Evolutionary conservation across 2,329 filamentous ascomycete species (phyloP).

Genomic region (Alternaria metachromatica): DNA sequence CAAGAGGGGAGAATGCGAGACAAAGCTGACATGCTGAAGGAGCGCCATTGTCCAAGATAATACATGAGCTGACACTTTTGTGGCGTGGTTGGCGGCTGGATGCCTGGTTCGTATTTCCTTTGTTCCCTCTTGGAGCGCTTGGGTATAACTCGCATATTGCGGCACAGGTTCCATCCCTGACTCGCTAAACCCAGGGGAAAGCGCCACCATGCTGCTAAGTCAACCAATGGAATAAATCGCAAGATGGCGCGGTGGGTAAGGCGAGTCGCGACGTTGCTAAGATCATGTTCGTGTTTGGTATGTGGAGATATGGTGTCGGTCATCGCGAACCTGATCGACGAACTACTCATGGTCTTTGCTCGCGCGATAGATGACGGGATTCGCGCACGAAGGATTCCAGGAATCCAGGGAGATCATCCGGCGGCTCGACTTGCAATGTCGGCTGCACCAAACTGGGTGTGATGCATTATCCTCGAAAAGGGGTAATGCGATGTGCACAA

Average conservation of each 20-base stretch:
- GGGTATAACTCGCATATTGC: background rate
- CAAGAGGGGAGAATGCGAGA: background rate
- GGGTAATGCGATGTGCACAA: background rate
- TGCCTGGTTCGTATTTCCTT: background rate
- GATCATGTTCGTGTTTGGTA: background rate
- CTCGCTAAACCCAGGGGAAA: constrained; percentile 1
- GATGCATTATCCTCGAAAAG: background rate
- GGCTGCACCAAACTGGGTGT: background rate
- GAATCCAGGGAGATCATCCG: background rate
- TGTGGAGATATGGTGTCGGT: background rate
- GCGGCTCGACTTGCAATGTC: background rate
- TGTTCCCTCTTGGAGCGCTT: background rate
- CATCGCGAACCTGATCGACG: background rate
- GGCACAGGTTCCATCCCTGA: background rate
- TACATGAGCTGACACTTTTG: background rate
- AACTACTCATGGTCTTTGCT: constrained; percentile 1
- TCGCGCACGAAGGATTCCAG: background rate
- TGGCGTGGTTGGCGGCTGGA: background rate
- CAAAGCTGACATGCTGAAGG: background rate
- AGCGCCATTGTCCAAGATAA: background rate
- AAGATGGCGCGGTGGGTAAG: background rate
- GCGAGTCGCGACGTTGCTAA: background rate
- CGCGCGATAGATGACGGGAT: background rate
- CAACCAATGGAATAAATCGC: background rate
- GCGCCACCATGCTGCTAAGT: background rate